Evolutionary conservation across 805 yeast genomes (phyloP).

Genomic region (Barnettozyma sp.): DNA sequence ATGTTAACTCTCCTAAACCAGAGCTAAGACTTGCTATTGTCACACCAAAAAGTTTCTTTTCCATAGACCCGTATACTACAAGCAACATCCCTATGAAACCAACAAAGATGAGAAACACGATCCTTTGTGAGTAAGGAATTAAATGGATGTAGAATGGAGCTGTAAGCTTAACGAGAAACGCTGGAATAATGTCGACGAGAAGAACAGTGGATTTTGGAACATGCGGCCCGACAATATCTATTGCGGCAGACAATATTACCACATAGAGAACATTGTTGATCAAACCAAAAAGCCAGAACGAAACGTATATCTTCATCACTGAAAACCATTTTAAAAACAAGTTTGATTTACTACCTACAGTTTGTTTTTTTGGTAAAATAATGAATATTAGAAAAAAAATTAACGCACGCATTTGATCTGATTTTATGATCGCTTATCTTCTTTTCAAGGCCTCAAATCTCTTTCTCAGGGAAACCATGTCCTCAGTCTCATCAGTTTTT

Average conservation of each 20-base stretch:
- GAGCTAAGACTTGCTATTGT: conserved; percentile 75
- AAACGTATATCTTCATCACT: conserved; percentile 33
- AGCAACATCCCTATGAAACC: conserved; percentile 71
- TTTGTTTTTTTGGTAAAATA: too few species aligned
- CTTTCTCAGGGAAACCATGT: conserved; percentile 58
- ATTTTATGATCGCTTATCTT: conserved; percentile 4
- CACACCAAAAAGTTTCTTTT: conserved; percentile 55
- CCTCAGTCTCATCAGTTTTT: conserved; percentile 34
- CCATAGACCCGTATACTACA: conserved; percentile 35
- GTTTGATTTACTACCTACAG: too few species aligned
- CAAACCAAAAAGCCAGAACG: conserved; percentile 81
- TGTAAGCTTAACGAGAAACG: conserved; percentile 58
- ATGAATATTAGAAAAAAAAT: too few species aligned
- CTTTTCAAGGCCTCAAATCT: conserved; percentile 74
- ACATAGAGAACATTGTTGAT: conserved; percentile 86
- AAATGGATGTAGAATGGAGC: conserved; percentile 77
- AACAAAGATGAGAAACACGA: conserved; percentile 46
- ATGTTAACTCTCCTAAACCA: conserved; percentile 88
- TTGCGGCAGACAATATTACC: conserved; percentile 85
- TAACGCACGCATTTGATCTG: too few species aligned
- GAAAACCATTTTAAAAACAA: too few species aligned
- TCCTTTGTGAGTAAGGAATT: conserved; percentile 51
- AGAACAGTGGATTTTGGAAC: conserved; percentile 84
- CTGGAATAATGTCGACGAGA: conserved; percentile 81
- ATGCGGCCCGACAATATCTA: conserved; percentile 77